phyloP scores from a whole-genome alignment of 306 rosid genomes.

The Gillenia trifoliata region DNA sequence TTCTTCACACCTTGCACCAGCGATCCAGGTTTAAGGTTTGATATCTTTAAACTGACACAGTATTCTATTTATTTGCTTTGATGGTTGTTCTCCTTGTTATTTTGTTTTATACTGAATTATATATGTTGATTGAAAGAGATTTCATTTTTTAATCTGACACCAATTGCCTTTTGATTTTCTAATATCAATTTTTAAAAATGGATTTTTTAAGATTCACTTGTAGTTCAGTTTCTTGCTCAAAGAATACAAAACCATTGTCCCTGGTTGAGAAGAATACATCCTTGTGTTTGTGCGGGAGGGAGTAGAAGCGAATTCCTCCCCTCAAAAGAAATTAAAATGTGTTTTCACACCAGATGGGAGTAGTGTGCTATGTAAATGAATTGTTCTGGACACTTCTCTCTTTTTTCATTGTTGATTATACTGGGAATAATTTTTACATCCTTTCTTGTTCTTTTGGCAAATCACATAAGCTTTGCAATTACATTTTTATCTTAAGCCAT shows the following conservation, averaged over 20 bases:
- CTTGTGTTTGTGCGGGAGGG: not conserved
- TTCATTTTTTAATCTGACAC: not conserved
- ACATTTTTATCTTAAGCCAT: too few species aligned
- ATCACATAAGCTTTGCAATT: not conserved
- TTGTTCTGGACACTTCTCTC: not conserved
- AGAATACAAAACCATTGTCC: not conserved
- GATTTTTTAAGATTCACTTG: not conserved
- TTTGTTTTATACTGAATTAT: not conserved
- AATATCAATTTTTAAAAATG: not conserved
- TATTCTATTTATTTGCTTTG: constrained; percentile 11
- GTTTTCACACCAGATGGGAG: not conserved
- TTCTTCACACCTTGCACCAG: constrained; percentile 90
- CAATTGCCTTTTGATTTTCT: not conserved
- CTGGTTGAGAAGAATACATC: not conserved
- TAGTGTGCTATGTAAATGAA: not conserved
- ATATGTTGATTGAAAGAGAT: not conserved
- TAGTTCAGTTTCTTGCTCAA: not conserved
- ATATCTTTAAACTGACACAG: constrained; percentile 20
- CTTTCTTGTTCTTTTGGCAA: not conserved
- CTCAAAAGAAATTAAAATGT: not conserved
- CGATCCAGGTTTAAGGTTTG: constrained; percentile 84
- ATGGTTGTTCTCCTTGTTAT: not conserved
- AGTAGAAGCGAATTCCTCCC: not conserved
- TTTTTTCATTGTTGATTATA: too few species aligned
- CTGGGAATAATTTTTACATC: not conserved